A percentile compares a stretch with the other conserved stretches of the same genome.
Conservation (phyloP, 306 rosid genomes). For the Psophocarpus tetragonolobus region DNA sequence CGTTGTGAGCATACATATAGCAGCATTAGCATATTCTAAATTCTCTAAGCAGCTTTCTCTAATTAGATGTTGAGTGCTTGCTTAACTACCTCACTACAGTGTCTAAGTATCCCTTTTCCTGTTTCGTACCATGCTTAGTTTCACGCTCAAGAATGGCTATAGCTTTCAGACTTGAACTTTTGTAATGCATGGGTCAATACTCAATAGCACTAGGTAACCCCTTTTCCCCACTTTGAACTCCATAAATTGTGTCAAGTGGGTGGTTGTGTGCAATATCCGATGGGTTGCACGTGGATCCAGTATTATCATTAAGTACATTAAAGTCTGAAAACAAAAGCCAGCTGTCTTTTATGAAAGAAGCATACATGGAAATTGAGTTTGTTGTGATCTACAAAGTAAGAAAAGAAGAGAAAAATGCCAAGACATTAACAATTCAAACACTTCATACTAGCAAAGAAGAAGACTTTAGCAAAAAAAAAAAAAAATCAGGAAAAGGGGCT, state of each 20-base stretch:
- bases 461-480: conserved; percentile 27
- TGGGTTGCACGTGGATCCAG: conserved; percentile 63
- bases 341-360: conserved; percentile 54
- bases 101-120: neutral
- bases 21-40: neutral
- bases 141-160: conserved; percentile 21
- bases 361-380: conserved; percentile 27
- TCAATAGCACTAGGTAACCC: conserved; percentile 31
- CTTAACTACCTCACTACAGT: neutral
- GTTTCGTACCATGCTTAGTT: conserved; percentile 22
- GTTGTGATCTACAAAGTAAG: conserved; percentile 46
- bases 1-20: neutral
- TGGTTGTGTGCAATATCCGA: conserved; percentile 34
- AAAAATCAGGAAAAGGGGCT: conserved; percentile 42
- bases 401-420: conserved; percentile 24
- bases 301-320: conserved; percentile 34
- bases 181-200: conserved; percentile 35
- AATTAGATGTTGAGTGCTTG: neutral
- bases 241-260: conserved; percentile 46
- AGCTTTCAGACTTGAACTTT: conserved; percentile 32
- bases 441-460: conserved; percentile 39
- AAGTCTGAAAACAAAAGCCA: conserved; percentile 43
- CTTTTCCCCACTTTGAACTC: conserved; percentile 40
- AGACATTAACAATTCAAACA: conserved; percentile 34
- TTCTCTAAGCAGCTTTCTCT: neutral